phyloP scores from a whole-genome alignment of 192 early-diverging fungal species.

The Allomyces javanicus region DNA sequence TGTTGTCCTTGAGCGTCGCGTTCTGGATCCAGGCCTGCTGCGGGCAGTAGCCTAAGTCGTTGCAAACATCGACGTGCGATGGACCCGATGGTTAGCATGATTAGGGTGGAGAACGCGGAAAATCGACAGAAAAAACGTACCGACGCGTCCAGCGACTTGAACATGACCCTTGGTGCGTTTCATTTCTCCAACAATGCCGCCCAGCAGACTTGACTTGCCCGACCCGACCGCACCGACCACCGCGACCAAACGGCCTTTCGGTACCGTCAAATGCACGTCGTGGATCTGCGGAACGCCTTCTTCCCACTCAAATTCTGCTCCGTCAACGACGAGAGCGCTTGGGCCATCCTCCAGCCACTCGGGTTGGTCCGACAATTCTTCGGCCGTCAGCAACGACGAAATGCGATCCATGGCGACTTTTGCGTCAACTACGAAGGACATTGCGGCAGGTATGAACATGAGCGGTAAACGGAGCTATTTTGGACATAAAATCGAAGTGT shows the following conservation, averaged over 20 bases:
- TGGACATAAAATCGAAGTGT: no score
- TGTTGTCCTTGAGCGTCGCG: slow-evolving; percentile 55
- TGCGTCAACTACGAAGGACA: neutral
- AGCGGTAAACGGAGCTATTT: neutral
- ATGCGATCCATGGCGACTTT: neutral
- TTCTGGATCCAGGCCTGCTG: slow-evolving; percentile 42
- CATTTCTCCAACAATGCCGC: slow-evolving; percentile 15
- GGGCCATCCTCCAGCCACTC: neutral
- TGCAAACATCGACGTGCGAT: neutral
- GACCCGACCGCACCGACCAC: slow-evolving; percentile 19
- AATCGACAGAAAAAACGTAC: no score
- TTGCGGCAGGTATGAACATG: neutral
- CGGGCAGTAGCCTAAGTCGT: neutral
- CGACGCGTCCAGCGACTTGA: no score
- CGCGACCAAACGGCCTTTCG: slow-evolving; percentile 13
- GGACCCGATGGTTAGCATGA: no score
- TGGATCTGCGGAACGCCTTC: neutral
- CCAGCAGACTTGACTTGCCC: slow-evolving; percentile 20
- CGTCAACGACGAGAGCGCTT: neutral
- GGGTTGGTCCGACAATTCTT: neutral
- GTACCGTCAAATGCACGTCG: slow-evolving; percentile 2
- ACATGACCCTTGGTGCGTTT: slow-evolving; percentile 1
- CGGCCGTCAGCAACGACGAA: neutral
- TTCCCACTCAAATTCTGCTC: neutral
- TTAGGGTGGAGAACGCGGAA: no score